Conservation (phyloP, 805 yeast species). For the Ogataea pini region DNA sequence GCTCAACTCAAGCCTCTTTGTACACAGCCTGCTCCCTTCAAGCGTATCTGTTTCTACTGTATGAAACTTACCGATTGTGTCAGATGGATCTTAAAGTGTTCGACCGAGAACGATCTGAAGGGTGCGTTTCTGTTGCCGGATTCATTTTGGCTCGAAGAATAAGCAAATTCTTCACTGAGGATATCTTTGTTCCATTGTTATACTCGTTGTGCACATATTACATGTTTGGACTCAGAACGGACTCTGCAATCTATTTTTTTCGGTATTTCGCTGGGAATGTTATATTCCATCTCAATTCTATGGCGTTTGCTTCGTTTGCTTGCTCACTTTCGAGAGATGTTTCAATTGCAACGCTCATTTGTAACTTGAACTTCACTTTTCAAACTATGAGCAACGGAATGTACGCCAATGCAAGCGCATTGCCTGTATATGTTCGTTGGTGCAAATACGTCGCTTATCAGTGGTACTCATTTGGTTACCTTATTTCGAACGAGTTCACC, state of each 20-base stretch:
- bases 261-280: constrained; percentile 60
- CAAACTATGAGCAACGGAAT: constrained; percentile 82
- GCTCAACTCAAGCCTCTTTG: constrained; percentile 55
- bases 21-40: constrained; percentile 56
- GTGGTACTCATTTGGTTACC: constrained; percentile 78
- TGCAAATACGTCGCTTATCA: constrained; percentile 71
- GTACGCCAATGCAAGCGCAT: constrained; percentile 66
- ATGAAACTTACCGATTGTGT: constrained; percentile 60
- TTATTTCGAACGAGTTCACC: constrained; percentile 64
- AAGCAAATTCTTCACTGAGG: constrained; percentile 68
- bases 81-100: constrained; percentile 53
- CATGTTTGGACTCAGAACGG: constrained; percentile 69
- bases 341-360: constrained; percentile 58
- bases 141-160: constrained; percentile 66
- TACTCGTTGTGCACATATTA: constrained; percentile 67
- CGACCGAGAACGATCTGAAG: constrained; percentile 72
- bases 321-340: constrained; percentile 64
- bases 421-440: constrained; percentile 91
- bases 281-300: constrained; percentile 56
- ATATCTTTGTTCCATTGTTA: constrained; percentile 58
- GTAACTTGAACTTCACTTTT: constrained; percentile 64
- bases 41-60: constrained; percentile 55
- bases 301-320: constrained; percentile 52
- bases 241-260: constrained; percentile 51
- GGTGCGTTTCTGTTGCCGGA: constrained; percentile 64